Conservation (phyloP, 2,329 filamentous ascomycete species). For the Trichoderma semiorbis region DNA sequence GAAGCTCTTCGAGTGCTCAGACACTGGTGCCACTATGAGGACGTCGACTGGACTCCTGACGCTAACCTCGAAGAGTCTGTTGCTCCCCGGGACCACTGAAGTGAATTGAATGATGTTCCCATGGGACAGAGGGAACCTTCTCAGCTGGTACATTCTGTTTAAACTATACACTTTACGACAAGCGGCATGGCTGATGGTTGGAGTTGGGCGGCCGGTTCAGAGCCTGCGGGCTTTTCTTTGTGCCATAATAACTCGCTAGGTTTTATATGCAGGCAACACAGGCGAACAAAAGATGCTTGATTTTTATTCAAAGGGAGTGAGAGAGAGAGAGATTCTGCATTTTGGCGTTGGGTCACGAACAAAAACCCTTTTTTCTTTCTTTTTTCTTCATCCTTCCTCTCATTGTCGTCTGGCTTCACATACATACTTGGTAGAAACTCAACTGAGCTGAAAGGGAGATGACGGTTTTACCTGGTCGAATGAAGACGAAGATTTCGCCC, state of each 20-base stretch:
- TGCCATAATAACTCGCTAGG: not conserved
- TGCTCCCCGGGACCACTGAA: not conserved
- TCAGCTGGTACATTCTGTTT: not conserved
- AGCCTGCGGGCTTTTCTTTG: not conserved
- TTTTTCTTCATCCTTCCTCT: not conserved
- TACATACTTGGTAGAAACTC: not conserved
- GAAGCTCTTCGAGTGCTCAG: constrained; percentile 39
- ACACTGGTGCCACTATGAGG: constrained; percentile 43
- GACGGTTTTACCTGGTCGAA: not conserved
- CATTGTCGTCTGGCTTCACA: not conserved
- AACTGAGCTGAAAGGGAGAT: not conserved
- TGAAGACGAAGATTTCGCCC: not conserved
- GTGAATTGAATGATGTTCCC: not conserved
- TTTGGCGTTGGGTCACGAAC: constrained; percentile 16
- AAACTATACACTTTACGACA: not conserved
- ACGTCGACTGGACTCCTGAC: constrained; percentile 45
- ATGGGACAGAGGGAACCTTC: not conserved
- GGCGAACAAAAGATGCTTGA: not conserved
- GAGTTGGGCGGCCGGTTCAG: not conserved
- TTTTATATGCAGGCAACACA: not conserved
- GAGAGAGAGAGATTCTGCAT: constrained; percentile 1
- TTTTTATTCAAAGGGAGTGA: not conserved
- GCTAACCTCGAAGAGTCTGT: constrained; percentile 28
- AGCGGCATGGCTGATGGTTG: not conserved
- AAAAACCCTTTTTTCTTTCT: not conserved